phyloP scores from a whole-genome alignment of 2,329 filamentous ascomycete species.

The Colletotrichum zoysiae region DNA sequence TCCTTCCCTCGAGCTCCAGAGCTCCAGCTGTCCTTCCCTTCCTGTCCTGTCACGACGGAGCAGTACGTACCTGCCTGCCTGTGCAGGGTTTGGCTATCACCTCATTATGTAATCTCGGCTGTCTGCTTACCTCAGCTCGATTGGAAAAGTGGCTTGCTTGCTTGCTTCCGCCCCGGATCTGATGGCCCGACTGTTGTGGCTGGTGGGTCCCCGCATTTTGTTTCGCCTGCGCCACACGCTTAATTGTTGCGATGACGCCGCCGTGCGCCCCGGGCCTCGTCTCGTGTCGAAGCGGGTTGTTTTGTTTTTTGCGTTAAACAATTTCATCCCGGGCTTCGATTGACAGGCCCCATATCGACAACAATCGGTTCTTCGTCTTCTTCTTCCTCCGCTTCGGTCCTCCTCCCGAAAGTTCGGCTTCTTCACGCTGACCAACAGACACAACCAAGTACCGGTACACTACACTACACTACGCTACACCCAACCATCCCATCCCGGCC shows the following conservation, averaged over 20 bases:
- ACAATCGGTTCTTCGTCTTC: background rate
- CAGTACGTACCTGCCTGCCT: constrained; percentile 21
- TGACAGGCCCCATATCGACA: background rate
- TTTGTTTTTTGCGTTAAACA: background rate
- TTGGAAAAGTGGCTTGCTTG: background rate
- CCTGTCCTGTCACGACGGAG: too few relatives aligned
- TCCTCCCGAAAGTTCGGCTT: constrained; percentile 34
- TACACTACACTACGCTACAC: too few relatives aligned
- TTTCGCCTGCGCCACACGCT: constrained; percentile 17
- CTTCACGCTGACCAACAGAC: constrained; percentile 26
- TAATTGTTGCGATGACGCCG: constrained; percentile 25
- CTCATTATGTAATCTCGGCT: constrained; percentile 1
- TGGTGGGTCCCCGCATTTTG: background rate
- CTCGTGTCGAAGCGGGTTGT: too few relatives aligned
- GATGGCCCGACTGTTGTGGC: too few relatives aligned
- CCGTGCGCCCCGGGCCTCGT: background rate
- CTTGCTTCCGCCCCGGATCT: too few relatives aligned
- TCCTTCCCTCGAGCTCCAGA: background rate
- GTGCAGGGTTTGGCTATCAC: background rate
- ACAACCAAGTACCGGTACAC: background rate
- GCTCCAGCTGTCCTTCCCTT: constrained; percentile 37
- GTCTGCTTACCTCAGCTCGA: background rate
- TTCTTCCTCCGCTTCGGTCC: background rate
- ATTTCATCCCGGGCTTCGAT: background rate
- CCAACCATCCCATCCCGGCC: constrained; percentile 4